These are phyloP conservation scores for Diaporthe sp. DNA, from an alignment of 2,329 filamentous ascomycete species.

Conservation along the genomic window DNA sequence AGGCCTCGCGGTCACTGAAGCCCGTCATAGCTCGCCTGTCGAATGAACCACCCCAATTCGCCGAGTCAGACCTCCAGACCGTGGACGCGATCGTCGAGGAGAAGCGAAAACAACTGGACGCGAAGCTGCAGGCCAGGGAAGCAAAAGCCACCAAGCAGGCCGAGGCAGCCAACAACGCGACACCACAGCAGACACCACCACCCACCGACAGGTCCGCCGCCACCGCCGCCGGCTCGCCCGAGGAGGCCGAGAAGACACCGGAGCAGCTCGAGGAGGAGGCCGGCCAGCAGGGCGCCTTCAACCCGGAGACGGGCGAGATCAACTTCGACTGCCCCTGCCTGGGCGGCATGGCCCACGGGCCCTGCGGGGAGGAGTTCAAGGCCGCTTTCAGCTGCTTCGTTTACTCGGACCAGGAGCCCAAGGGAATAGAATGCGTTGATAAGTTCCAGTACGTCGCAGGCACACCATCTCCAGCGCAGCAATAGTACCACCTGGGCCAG, in stretches of 20 bases:
- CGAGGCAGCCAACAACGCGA: constrained; percentile 44
- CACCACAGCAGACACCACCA: constrained; percentile 42
- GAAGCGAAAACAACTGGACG: constrained; percentile 66
- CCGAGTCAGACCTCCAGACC: constrained; percentile 71
- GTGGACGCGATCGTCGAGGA: constrained; percentile 77
- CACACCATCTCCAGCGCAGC: neutral
- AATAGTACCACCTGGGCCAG: neutral
- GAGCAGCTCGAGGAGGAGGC: constrained; percentile 83
- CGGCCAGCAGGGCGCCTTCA: constrained; percentile 90
- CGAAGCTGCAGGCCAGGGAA: constrained; percentile 43
- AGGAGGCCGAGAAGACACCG: constrained; percentile 52
- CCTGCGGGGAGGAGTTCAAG: constrained; percentile 96
- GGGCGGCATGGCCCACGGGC: constrained; percentile 96
- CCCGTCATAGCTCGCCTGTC: constrained; percentile 49
- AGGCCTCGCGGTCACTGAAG: constrained; percentile 25
- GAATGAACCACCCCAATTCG: constrained; percentile 64
- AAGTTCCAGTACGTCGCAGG: constrained; percentile 86
- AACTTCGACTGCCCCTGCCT: constrained; percentile 99
- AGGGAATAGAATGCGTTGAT: constrained; percentile 97
- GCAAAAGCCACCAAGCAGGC: constrained; percentile 46
- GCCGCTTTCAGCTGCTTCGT: constrained; percentile 98
- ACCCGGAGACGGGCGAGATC: constrained; percentile 98
- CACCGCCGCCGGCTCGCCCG: constrained; percentile 38
- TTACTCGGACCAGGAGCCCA: constrained; percentile 93
- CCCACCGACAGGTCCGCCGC: constrained; percentile 50